Conservation (phyloP, 345 rosid genomes). For the Ceriops zippeliana region DNA sequence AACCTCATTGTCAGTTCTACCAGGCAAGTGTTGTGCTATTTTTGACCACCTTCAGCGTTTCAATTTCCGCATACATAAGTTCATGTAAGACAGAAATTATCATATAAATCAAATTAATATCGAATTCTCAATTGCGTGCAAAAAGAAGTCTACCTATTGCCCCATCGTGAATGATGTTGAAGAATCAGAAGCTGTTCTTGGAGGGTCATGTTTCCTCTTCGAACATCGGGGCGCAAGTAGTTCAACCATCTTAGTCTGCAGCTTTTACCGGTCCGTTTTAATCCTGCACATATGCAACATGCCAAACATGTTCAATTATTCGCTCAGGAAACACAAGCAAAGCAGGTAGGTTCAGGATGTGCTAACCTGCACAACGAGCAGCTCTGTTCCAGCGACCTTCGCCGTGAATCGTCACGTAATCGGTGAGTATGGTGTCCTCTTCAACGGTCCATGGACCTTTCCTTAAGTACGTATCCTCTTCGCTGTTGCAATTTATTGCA, state of each 20-base stretch:
- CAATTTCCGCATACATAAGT: neutral
- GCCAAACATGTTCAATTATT: neutral
- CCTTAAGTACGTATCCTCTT: constrained; percentile 46
- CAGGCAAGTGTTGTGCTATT: constrained; percentile 78
- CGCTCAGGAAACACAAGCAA: no score
- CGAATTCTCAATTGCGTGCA: no score
- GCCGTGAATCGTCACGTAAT: constrained; percentile 61
- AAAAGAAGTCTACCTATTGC: constrained; percentile 57
- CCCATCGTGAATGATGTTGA: constrained; percentile 84
- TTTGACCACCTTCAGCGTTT: constrained; percentile 66
- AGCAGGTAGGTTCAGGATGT: no score
- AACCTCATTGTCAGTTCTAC: constrained; percentile 93
- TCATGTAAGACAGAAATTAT: no score
- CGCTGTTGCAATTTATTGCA: constrained; percentile 21
- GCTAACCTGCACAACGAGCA: constrained; percentile 61
- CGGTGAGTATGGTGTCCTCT: constrained; percentile 61
- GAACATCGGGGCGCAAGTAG: constrained; percentile 75
- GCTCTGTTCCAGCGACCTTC: constrained; percentile 86
- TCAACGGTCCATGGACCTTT: constrained; percentile 91
- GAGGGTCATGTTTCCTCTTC: constrained; percentile 82
- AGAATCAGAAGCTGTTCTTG: constrained; percentile 80
- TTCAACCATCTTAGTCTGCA: constrained; percentile 93
- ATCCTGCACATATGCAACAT: constrained; percentile 37
- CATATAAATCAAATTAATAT: neutral
- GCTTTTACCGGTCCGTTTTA: constrained; percentile 87